These are phyloP conservation scores for Orbilia ellipsospora DNA, from an alignment of 2,329 filamentous ascomycete species.

Conservation along the genomic window DNA sequence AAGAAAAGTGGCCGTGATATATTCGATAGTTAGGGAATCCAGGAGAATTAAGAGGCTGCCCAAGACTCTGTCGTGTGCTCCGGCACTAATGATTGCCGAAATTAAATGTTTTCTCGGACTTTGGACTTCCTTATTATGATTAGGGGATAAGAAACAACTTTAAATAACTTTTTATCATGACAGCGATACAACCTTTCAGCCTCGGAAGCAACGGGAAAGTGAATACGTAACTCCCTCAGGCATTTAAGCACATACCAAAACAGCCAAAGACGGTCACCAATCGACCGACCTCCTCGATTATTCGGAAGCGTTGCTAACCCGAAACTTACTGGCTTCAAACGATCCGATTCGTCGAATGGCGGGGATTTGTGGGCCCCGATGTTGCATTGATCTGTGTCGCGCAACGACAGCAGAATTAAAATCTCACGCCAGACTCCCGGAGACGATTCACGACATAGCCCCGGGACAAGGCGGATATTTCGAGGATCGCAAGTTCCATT, in stretches of 20 bases:
- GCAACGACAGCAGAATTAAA: not conserved
- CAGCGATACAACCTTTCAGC: constrained; percentile 11
- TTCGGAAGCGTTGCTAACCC: constrained; percentile 24
- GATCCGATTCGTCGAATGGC: constrained; percentile 30
- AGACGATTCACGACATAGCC: constrained; percentile 20
- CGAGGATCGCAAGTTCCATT: too few species aligned
- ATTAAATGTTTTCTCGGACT: constrained; percentile 27
- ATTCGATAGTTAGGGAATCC: not conserved
- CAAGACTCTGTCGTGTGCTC: not conserved
- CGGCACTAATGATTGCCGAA: constrained; percentile 17
- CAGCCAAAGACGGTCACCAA: constrained; percentile 8
- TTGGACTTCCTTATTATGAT: constrained; percentile 16
- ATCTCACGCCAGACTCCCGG: constrained; percentile 23
- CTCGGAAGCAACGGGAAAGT: constrained; percentile 21
- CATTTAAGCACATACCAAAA: constrained; percentile 24
- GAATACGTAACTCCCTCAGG: constrained; percentile 28
- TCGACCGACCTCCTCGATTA: constrained; percentile 31
- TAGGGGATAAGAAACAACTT: not conserved
- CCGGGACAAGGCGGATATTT: constrained; percentile 24
- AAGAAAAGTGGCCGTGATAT: constrained; percentile 16
- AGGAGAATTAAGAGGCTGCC: not conserved
- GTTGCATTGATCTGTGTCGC: not conserved
- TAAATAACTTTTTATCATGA: constrained; percentile 13
- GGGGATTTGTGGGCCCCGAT: not conserved
- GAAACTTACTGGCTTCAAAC: constrained; percentile 7